Percentiles rank a stretch among this genome's conserved stretches.
These are phyloP conservation scores for Diversispora epigaea DNA, from an alignment of 192 early-diverging fungal species.

Conservation along the genomic window DNA sequence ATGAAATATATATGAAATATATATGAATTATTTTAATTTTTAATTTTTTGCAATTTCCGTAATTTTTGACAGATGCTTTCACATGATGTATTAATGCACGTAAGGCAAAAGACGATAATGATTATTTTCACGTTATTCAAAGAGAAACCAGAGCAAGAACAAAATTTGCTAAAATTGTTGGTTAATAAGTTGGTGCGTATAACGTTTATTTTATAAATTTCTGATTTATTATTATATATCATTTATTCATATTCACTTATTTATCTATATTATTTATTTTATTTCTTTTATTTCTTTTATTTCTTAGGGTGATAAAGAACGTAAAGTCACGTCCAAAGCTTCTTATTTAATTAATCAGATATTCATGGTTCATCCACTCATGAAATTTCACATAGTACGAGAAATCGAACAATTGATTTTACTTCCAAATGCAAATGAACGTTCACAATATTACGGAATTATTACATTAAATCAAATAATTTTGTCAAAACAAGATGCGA, in stretches of 20 bases:
- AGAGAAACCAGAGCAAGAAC: slow-evolving; percentile 94
- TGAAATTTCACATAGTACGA: slow-evolving; percentile 84
- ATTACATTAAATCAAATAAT: slow-evolving; percentile 92
- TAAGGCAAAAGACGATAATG: slow-evolving; percentile 77
- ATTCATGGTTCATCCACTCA: slow-evolving; percentile 72
- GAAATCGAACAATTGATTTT: slow-evolving; percentile 88
- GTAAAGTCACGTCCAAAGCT: slow-evolving; percentile 83
- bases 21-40: neutral
- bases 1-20: neutral
- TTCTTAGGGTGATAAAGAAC: slow-evolving; percentile 77
- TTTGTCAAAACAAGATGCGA: slow-evolving; percentile 68
- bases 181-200: slow-evolving; percentile 79
- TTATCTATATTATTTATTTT: too few relatives aligned
- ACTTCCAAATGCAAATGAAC: slow-evolving; percentile 67
- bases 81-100: slow-evolving; percentile 82
- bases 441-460: slow-evolving; percentile 89
- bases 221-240: neutral
- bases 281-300: too few relatives aligned
- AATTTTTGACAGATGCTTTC: slow-evolving; percentile 57
- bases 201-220: neutral
- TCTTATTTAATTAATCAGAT: slow-evolving; percentile 76
- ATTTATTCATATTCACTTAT: neutral
- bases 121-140: slow-evolving; percentile 76
- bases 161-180: slow-evolving; percentile 86
- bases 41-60: neutral